Conservation (phyloP, 176 grass and related monocot genomes). For the Tillandsia fasciculata region DNA sequence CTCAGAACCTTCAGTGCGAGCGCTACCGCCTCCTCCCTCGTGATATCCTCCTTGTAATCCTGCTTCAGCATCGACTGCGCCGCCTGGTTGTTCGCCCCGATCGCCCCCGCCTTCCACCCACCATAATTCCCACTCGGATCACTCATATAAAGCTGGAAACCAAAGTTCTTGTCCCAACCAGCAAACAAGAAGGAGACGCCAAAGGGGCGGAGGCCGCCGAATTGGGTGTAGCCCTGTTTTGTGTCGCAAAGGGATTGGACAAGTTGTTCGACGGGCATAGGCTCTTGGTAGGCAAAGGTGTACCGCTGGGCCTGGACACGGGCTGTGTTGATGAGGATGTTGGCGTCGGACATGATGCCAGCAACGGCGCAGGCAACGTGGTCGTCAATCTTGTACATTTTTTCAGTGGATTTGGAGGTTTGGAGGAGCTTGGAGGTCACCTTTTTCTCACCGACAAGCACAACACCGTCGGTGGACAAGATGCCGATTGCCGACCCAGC, state of each 20-base stretch:
- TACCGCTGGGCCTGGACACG: conserved; percentile 94
- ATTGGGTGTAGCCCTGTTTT: conserved; percentile 93
- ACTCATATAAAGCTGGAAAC: conserved; percentile 92
- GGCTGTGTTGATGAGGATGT: conserved; percentile 88
- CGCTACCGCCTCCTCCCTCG: conserved; percentile 68
- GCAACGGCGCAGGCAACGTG: conserved; percentile 86
- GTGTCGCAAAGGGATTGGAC: conserved; percentile 91
- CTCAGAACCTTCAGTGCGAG: conserved; percentile 79
- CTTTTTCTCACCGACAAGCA: conserved; percentile 93
- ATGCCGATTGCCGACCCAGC: conserved; percentile 79
- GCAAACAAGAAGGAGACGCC: conserved; percentile 92
- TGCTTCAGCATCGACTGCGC: conserved; percentile 94
- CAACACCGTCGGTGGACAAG: conserved; percentile 52
- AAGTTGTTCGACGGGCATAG: conserved; percentile 86
- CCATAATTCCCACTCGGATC: conserved; percentile 81
- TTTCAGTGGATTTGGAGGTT: conserved; percentile 78
- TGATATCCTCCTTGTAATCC: conserved; percentile 79
- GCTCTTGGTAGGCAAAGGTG: conserved; percentile 79
- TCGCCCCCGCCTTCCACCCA: conserved; percentile 87
- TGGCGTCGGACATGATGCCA: conserved; percentile 95
- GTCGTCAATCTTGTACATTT: conserved; percentile 97
- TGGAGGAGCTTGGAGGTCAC: conserved; percentile 95
- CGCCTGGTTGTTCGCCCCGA: conserved; percentile 86
- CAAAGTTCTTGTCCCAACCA: conserved; percentile 81
- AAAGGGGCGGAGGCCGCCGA: conserved; percentile 86